Conservation (phyloP, 108 stramenopile genomes). For the Discostella pseudostelligera region DNA sequence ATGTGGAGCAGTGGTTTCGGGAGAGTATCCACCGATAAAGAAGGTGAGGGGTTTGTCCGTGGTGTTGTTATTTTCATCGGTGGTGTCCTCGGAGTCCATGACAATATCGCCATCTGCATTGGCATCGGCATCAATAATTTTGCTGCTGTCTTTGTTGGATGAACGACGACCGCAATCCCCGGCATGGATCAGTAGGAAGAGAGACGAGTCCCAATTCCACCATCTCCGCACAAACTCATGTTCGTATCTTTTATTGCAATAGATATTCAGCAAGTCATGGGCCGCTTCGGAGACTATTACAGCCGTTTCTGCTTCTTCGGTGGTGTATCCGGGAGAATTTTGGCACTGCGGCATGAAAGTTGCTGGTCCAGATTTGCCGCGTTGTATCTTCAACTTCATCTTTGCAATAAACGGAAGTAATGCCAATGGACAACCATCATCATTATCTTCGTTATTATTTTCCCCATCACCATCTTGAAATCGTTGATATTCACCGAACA, state of each 20-base stretch:
- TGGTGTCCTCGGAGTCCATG: slow-evolving; percentile 21
- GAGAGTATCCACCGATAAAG: slow-evolving; percentile 49
- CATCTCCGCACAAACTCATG: slow-evolving; percentile 42
- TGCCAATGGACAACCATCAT: slow-evolving; percentile 27
- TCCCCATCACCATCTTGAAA: too few relatives aligned
- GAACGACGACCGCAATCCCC: background rate
- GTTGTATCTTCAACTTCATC: background rate
- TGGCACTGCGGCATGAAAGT: slow-evolving; percentile 3
- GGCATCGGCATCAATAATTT: slow-evolving; percentile 28
- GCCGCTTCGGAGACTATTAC: slow-evolving; percentile 48
- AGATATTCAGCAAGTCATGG: slow-evolving; percentile 31
- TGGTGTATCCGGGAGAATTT: slow-evolving; percentile 40
- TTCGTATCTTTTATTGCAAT: slow-evolving; percentile 41
- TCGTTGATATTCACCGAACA: slow-evolving; percentile 37
- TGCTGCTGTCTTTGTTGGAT: background rate
- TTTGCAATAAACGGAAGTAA: slow-evolving; percentile 36
- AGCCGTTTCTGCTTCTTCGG: slow-evolving; percentile 36
- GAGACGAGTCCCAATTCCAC: slow-evolving; percentile 77
- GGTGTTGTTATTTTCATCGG: background rate
- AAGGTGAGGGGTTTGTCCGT: slow-evolving; percentile 21
- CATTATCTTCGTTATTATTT: too few relatives aligned
- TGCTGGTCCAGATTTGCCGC: background rate
- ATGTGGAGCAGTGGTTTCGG: slow-evolving; percentile 45
- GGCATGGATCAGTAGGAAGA: slow-evolving; percentile 48
- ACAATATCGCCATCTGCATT: slow-evolving; percentile 42